Base-by-base conservation (phyloP, 202 grass and related monocot genomes). In the Schoenoplectus tabernaemontani region DNA sequence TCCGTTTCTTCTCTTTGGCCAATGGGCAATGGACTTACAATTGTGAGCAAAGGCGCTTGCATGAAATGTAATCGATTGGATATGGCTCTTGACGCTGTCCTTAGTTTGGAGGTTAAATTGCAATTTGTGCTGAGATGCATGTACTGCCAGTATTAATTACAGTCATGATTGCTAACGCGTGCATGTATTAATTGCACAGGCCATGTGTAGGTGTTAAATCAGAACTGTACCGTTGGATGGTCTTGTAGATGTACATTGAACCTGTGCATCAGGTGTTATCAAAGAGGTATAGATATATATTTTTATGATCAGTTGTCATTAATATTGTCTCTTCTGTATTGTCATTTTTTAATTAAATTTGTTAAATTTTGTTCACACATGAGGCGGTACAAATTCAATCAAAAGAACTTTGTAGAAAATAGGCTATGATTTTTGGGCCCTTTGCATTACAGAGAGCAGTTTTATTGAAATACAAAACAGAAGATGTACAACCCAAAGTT, bases 31-130 rank as follows among this genome's bases (percentile, higher is more conserved):
- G 54, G 19, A 57, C 9, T 58, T 9, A 58, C 56, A 58, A 24
- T 58, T 23, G 24, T 58, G 7, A 7, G 9, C 19, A 23, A 30
- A 28, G 24, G 77, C 67, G 56, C 79, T 54, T 84, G 67, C 41
- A 63, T 71, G 5, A 84, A 84, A 53, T 84, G 83, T 64, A 77
- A 77, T 46, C 71, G 47, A 58, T 38, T 77, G 2, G 66, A 82
- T 44, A 62, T 37, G 19, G 65, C 77, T 76, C 53, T 85, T 30
- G 78, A 59, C 19, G 51, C 15, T 54, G 13, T 19, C 0, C 15
- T 54, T 16, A 54, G 19, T 54, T 54, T 16, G 41, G 41, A 43
- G 41, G 41, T 54, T 28, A 60, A 60, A 28, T 81, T 33, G 53
- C 24, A 7, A 23, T 75, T 9, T 32, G 54, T 33, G 48, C 83